A percentile compares a stretch with the other conserved stretches of the same genome.
Conservation (phyloP, 108 stramenopile species). For the Skeletonema marinoi region DNA sequence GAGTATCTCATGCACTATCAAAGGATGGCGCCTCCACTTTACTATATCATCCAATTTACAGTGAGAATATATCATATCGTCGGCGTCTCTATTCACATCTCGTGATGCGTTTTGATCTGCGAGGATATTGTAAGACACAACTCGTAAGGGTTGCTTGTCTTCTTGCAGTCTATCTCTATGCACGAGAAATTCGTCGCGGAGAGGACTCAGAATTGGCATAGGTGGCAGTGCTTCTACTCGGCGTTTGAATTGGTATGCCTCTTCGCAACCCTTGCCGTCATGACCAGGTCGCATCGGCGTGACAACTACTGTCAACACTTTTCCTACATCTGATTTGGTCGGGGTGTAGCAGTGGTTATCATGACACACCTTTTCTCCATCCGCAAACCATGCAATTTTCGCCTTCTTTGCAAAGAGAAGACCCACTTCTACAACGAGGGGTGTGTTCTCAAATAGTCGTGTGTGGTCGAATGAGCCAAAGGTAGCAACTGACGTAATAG, state of each 20-base stretch:
- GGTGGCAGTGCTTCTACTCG: constrained; percentile 29
- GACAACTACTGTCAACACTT: constrained; percentile 29
- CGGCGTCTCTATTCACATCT: constrained; percentile 24
- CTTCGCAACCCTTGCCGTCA: constrained; percentile 34
- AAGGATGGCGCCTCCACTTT: constrained; percentile 57
- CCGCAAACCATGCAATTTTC: constrained; percentile 69
- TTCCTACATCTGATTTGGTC: constrained; percentile 31
- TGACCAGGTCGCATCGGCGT: constrained; percentile 36
- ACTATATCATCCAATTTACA: constrained; percentile 45
- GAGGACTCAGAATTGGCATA: constrained; percentile 37
- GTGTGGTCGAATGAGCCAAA: constrained; percentile 62
- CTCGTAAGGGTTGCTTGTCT: constrained; percentile 36
- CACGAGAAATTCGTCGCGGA: constrained; percentile 30
- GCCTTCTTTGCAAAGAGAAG: constrained; percentile 49
- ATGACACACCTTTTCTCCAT: constrained; percentile 20
- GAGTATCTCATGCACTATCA: constrained; percentile 74
- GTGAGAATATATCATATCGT: constrained; percentile 50
- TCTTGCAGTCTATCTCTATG: not conserved
- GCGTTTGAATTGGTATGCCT: constrained; percentile 39
- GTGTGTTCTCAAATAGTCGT: constrained; percentile 57
- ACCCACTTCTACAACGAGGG: constrained; percentile 50
- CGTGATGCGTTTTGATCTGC: constrained; percentile 71
- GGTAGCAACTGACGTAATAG: constrained; percentile 52
- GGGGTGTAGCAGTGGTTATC: constrained; percentile 33
- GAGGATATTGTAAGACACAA: constrained; percentile 78